A percentile compares a stretch with the other conserved stretches of the same genome.
These are phyloP conservation scores for Hymenoscyphus fraxineus DNA, from an alignment of 2,329 filamentous ascomycete genomes.

Conservation along the genomic window DNA sequence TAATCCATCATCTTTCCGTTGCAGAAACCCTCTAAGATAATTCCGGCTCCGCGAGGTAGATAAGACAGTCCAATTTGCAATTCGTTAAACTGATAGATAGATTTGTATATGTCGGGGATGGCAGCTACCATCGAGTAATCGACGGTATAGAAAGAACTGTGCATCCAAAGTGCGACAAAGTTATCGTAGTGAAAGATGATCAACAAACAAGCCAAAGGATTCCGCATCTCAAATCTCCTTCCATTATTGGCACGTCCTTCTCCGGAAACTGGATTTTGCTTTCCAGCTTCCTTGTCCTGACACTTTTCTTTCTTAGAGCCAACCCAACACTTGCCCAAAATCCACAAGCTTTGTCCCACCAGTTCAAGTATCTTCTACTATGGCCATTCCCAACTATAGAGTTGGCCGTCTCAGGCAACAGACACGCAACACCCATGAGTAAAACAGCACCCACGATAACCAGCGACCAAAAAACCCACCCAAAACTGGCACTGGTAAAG, in stretches of 20 bases:
- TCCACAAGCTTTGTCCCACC: not conserved
- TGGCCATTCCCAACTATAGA: constrained; percentile 37
- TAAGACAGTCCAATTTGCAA: constrained; percentile 23
- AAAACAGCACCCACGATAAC: constrained; percentile 35
- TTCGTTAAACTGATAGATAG: constrained; percentile 42
- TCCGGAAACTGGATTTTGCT: too few relatives aligned
- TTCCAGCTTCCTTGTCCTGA: not conserved
- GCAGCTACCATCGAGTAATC: constrained; percentile 20
- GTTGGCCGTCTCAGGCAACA: constrained; percentile 41
- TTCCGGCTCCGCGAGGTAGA: constrained; percentile 11
- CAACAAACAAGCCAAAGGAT: not conserved
- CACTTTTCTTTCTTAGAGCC: not conserved
- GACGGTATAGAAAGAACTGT: not conserved
- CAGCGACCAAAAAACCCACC: constrained; percentile 38
- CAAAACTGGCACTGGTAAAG: constrained; percentile 32
- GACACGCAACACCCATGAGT: constrained; percentile 35
- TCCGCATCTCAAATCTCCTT: constrained; percentile 15
- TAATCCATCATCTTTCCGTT: constrained; percentile 46
- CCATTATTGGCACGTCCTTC: not conserved
- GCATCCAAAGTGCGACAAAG: not conserved
- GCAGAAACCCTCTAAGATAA: not conserved
- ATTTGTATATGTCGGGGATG: constrained; percentile 43
- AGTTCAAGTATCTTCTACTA: not conserved
- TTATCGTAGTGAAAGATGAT: constrained; percentile 5
- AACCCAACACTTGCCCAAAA: too few relatives aligned